Percentiles rank a stretch among this genome's conserved stretches.
Conservation (phyloP, 257 asterid genomes). For the Cynanchum wilfordii region DNA sequence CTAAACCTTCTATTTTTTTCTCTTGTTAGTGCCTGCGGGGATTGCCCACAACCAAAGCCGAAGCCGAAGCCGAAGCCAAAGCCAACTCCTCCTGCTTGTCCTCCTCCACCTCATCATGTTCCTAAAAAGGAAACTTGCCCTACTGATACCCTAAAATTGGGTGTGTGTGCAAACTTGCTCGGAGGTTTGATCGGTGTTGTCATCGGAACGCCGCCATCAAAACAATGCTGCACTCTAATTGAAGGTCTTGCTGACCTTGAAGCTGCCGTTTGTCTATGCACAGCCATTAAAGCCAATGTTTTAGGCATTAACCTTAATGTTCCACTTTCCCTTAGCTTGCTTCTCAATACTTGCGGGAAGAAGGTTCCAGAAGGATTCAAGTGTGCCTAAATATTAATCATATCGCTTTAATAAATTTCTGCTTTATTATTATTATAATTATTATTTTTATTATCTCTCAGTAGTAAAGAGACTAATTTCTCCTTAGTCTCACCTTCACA, state of each 20-base stretch:
- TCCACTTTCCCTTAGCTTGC: constrained; percentile 47
- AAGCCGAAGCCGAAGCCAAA: constrained; percentile 18
- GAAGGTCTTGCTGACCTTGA: constrained; percentile 39
- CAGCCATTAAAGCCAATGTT: constrained; percentile 53
- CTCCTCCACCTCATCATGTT: constrained; percentile 14
- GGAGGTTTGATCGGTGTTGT: constrained; percentile 24
- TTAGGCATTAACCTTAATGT: constrained; percentile 54
- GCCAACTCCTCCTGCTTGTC: not conserved
- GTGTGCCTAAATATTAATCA: constrained; percentile 26
- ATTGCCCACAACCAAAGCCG: constrained; percentile 16
- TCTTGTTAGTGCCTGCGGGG: constrained; percentile 34
- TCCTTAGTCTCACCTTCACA: too few species aligned
- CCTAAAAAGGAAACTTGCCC: constrained; percentile 37
- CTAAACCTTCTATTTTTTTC: constrained; percentile 46
- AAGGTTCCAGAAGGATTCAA: constrained; percentile 41
- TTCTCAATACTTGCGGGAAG: constrained; percentile 49
- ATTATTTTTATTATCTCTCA: too few species aligned
- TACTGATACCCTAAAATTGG: constrained; percentile 46
- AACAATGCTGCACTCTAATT: constrained; percentile 39
- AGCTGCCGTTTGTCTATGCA: constrained; percentile 62
- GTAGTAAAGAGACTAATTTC: too few species aligned
- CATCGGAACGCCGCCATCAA: constrained; percentile 42
- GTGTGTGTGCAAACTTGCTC: constrained; percentile 49
- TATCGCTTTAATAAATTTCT: not conserved
- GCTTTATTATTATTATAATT: not conserved